Evolutionary conservation across 2,329 filamentous ascomycete species (phyloP), one percentile per base, ranked within the genome.

Genomic region (Fusarium sulawesiense): DNA sequence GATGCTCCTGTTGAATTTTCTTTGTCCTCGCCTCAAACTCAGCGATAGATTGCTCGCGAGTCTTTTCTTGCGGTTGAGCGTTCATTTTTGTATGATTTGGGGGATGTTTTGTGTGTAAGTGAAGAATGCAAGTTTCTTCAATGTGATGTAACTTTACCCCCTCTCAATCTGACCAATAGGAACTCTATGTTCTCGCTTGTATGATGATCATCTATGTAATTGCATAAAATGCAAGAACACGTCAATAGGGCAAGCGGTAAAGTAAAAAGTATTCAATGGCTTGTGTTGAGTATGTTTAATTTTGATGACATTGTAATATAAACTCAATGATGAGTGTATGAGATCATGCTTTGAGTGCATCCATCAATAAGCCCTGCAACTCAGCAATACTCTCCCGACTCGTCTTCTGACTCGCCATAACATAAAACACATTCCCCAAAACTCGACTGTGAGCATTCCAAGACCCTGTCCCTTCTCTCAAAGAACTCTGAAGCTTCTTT

Each of bases 341-440:
- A 58, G 55, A 27, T 51, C 46, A 55, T 55, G 44, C 34, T 70
- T 29, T 56, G 14, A 75, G 45, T 1, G 68, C 73, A 42, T 62
- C 60, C 7, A 60, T 8, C 20, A 76, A 30, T 9, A 76, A 51
- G 4, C 48, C 60, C 32, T 76, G 70, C 4, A 76, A 14, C 41
- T 70, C 68, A 10, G 30, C 13, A 12, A 82, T 63, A 1, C 73
- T 78, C 29, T 75, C 73, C 27, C 71, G 60, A 8, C 66, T 76
- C 7, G 80, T 83, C 30, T 77, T 84, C 69, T 87, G 86, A 48
- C 86, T 81, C 0, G 85, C 81, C 87, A 89, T 89, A 34, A 89
- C 66, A 73, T 89, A 89, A 10, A 89, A 75, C 0, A 89, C 86
- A 69, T 89, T 88, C 0, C 87, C 87, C 41, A 89, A 71, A 4